Evolutionary conservation across 768 basidiomycete genomes (phyloP), one percentile per base, ranked within the genome.

Genomic region (Pleurotus giganteus): DNA sequence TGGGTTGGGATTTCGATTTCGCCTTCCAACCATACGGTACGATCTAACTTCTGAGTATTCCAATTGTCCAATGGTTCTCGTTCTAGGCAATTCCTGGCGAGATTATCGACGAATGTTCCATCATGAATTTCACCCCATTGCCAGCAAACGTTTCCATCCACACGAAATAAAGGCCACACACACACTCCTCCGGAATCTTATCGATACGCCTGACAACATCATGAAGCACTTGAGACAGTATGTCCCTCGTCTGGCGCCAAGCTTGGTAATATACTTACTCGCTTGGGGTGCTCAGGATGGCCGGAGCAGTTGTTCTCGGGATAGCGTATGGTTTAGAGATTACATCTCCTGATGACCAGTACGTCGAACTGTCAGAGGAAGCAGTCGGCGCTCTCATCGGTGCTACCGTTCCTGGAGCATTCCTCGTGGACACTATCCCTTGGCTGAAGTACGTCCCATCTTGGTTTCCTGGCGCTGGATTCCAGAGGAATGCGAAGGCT

Each of bases 401-500:
- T 44, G 72, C 66, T 1, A 60, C 60, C 26, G 60, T 59, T 49
- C 69, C 68, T 7, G 49, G 49, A 4, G 32, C 31, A 17, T 50
- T 50, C 34, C 23, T 50, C 15, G 49, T 50, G 11, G 49, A 50
- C 49, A 34, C 49, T 9, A n/a, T 50, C 31, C 49, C 49, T 15
- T 13, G 21, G 12, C 24, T 53, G 24, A 53, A 53, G 24, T 24
- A 53, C 19, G 11, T 53, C 2, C 52, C 52, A 1, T 53, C 39
- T 19, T 53, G 52, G 52, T 53, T 53, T 17, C 52, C 52, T 0
- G 52, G 52, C 5, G 52, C 52, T 0, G 74, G 74, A 0, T 88
- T 86, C 74, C 72, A 81, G 61, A 70, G 71, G 29, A 78, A 81
- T 50, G 84, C 82, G 0, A 63, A 52, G 2, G 55, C 60, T 11